Percentiles rank a stretch among this genome's conserved stretches.
phyloP scores from a whole-genome alignment of 1,284 basidiomycete genomes.

The Tilletiopsis washingtonensis region DNA sequence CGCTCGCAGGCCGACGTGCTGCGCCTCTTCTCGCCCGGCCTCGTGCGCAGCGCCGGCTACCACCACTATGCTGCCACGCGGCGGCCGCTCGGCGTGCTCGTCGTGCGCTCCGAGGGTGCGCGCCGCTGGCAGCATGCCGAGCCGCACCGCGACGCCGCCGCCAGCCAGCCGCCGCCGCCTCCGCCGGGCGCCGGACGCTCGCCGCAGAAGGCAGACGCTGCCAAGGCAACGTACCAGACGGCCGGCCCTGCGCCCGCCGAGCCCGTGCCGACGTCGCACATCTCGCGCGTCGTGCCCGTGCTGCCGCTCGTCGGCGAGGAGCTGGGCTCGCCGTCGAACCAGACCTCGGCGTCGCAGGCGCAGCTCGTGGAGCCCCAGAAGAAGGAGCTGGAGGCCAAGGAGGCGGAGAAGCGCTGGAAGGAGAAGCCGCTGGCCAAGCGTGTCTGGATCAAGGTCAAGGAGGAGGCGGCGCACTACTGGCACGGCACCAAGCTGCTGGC shows the following conservation, averaged over 20 bases:
- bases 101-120: neutral
- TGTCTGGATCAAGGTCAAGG: slow-evolving; percentile 83
- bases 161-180: slow-evolving; percentile 3
- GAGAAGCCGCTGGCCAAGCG: slow-evolving; percentile 19
- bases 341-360: slow-evolving; percentile 22
- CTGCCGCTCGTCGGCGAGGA: slow-evolving; percentile 21
- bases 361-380: slow-evolving; percentile 21
- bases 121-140: slow-evolving; percentile 23
- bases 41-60: slow-evolving; percentile 5
- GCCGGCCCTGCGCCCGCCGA: slow-evolving; percentile 17
- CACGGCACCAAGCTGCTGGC: slow-evolving; percentile 88
- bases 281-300: slow-evolving; percentile 18
- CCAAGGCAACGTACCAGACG: slow-evolving; percentile 20
- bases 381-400: slow-evolving; percentile 12
- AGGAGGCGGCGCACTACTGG: slow-evolving; percentile 96
- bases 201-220: slow-evolving; percentile 12
- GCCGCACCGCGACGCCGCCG: slow-evolving; percentile 8
- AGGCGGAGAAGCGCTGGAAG: slow-evolving; percentile 8
- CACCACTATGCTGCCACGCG: slow-evolving; percentile 11
- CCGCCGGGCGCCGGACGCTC: slow-evolving; percentile 6
- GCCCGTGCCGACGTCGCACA: slow-evolving; percentile 11
- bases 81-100: slow-evolving; percentile 4
- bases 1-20: slow-evolving; percentile 19
- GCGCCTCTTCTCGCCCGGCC: slow-evolving; percentile 22
- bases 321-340: slow-evolving; percentile 25